Conservation (phyloP, 345 rosid genomes). For the Cardiospermum halicacabum region DNA sequence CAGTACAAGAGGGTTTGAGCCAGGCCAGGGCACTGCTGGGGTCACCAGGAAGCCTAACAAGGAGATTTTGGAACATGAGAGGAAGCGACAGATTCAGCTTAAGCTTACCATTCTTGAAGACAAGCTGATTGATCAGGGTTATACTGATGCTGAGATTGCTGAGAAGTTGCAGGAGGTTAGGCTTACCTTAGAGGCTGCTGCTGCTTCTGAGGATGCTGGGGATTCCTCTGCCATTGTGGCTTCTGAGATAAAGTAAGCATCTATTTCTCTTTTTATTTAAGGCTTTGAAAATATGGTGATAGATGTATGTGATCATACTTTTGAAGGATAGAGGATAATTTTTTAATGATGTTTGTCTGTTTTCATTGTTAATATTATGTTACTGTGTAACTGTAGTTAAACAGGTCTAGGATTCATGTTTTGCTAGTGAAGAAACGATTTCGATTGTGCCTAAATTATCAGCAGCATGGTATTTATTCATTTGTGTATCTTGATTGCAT, state of each 20-base stretch:
- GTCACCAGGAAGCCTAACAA: slow-evolving; percentile 72
- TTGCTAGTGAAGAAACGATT: background rate
- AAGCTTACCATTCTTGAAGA: slow-evolving; percentile 79
- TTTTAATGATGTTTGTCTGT: background rate
- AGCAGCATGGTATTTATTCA: background rate
- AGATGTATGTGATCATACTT: too few relatives aligned
- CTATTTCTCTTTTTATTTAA: background rate
- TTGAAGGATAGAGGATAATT: too few relatives aligned
- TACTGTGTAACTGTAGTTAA: background rate
- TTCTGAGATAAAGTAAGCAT: slow-evolving; percentile 31
- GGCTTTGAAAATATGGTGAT: background rate
- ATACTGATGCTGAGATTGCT: slow-evolving; percentile 70
- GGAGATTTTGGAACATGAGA: slow-evolving; percentile 87
- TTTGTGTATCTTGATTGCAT: background rate
- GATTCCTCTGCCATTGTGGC: slow-evolving; percentile 21
- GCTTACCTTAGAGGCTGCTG: slow-evolving; percentile 54
- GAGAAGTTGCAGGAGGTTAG: slow-evolving; percentile 81
- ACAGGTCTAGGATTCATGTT: background rate
- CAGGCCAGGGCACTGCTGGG: slow-evolving; percentile 81
- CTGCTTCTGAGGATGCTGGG: slow-evolving; percentile 38
- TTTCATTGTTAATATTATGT: background rate
- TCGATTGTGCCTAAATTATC: slow-evolving; percentile 1
- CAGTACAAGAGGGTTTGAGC: slow-evolving; percentile 57
- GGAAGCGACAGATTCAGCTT: slow-evolving; percentile 90
- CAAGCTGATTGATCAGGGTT: slow-evolving; percentile 75